Percentiles rank a stretch among this genome's conserved stretches.
Evolutionary conservation across 306 rosid species (phyloP).

Genomic region (Rosa chinensis): DNA sequence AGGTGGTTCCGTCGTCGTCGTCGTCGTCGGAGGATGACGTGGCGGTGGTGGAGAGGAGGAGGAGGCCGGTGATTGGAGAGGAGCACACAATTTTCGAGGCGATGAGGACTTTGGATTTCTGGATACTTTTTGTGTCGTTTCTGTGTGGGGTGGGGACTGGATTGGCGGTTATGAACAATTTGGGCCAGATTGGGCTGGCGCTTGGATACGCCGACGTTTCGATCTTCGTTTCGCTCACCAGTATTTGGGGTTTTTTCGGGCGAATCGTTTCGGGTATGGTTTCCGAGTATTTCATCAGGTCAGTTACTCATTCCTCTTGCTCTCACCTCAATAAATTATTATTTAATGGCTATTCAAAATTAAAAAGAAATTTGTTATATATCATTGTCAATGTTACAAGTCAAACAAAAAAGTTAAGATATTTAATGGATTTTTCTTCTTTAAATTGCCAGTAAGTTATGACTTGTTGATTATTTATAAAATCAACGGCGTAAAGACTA

Average conservation of each 20-base stretch:
- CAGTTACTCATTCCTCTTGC: background rate
- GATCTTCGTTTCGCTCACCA: conserved; percentile 63
- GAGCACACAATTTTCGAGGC: conserved; percentile 76
- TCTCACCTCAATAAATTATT: background rate
- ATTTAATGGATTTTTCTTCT: background rate
- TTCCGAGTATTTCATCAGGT: conserved; percentile 80
- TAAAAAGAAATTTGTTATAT: background rate
- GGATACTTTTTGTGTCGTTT: conserved; percentile 86
- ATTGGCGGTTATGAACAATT: conserved; percentile 78
- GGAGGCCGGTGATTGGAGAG: conserved; percentile 63
- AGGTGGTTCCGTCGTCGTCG: background rate
- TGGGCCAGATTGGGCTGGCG: conserved; percentile 95
- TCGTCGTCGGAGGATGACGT: background rate
- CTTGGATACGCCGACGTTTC: conserved; percentile 80
- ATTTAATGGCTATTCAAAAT: background rate
- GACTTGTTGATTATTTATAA: background rate
- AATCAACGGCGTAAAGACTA: background rate
- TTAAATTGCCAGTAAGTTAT: background rate
- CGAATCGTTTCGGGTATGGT: conserved; percentile 64
- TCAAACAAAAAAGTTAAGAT: background rate
- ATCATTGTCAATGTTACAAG: background rate
- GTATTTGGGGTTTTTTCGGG: conserved; percentile 86
- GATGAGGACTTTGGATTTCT: conserved; percentile 59
- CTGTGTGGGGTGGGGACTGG: conserved; percentile 94
- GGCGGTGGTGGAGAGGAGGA: conserved; percentile 17